A percentile compares a stretch with the other conserved stretches of the same genome.
Evolutionary conservation across 2,329 filamentous ascomycete genomes (phyloP).

Genomic region (Talaromyces verruculosus): DNA sequence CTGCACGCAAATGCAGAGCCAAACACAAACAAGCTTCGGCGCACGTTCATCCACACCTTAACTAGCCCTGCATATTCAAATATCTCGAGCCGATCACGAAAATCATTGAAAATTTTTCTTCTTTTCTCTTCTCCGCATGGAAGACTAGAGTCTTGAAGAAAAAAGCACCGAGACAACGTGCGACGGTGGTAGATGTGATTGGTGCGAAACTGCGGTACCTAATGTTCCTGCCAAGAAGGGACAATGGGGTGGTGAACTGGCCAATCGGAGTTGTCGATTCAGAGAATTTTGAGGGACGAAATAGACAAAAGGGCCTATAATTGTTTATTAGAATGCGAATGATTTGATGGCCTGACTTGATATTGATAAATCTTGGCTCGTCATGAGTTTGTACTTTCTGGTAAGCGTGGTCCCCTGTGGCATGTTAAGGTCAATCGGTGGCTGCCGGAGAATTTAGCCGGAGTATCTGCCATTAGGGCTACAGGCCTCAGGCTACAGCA

Average conservation of each 20-base stretch:
- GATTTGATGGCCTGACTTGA: not conserved
- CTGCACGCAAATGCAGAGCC: not conserved
- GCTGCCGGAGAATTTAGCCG: not conserved
- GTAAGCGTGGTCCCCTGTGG: not conserved
- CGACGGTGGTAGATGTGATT: not conserved
- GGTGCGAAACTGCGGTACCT: not conserved
- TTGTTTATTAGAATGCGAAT: not conserved
- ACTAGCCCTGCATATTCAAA: not conserved
- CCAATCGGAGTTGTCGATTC: not conserved
- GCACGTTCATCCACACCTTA: not conserved
- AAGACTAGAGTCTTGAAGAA: not conserved
- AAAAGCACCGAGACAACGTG: not conserved
- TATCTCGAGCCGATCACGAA: not conserved
- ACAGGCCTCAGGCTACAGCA: not conserved
- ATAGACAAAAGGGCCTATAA: not conserved
- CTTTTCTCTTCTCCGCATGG: not conserved
- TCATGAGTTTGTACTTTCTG: not conserved
- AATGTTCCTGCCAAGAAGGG: not conserved
- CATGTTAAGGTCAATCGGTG: not conserved
- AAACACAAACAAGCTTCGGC: not conserved
- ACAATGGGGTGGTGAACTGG: not conserved
- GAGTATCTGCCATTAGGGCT: not conserved
- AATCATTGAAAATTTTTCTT: not conserved
- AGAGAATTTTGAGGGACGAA: not conserved
- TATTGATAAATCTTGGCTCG: not conserved